These are phyloP conservation scores for Epithemia pelagica DNA, from an alignment of 108 stramenopile species.

Conservation along the genomic window DNA sequence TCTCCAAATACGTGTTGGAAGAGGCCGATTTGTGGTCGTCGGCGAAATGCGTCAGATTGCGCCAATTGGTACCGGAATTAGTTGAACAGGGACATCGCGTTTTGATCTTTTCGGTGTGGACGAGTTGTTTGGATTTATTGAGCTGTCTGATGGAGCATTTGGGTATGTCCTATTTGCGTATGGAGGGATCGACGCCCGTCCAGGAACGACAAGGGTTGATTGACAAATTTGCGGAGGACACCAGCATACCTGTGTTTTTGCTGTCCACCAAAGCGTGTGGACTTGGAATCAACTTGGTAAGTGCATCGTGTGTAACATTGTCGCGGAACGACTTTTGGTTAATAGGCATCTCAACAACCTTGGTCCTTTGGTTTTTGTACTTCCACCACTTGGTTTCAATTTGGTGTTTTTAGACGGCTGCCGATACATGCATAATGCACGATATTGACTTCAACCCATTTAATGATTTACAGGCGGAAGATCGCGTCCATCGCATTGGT, in stretches of 20 bases:
- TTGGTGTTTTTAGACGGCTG: slow-evolving; percentile 66
- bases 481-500: slow-evolving; percentile 71
- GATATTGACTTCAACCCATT: slow-evolving; percentile 97
- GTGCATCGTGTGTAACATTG: no score
- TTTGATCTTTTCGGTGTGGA: slow-evolving; percentile 89
- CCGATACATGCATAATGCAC: slow-evolving; percentile 94
- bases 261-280: slow-evolving; percentile 63
- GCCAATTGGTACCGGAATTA: slow-evolving; percentile 40
- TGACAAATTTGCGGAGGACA: slow-evolving; percentile 65
- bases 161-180: slow-evolving; percentile 49
- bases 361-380: no score
- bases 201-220: slow-evolving; percentile 70
- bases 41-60: slow-evolving; percentile 66
- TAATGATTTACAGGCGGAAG: slow-evolving; percentile 94
- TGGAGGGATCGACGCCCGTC: slow-evolving; percentile 71
- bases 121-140: slow-evolving; percentile 74
- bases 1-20: slow-evolving; percentile 48
- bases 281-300: slow-evolving; percentile 51
- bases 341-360: no score
- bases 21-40: slow-evolving; percentile 62
- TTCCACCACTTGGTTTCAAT: slow-evolving; percentile 66
- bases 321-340: no score
- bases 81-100: slow-evolving; percentile 55
- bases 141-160: slow-evolving; percentile 62
- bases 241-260: slow-evolving; percentile 64